Evolutionary conservation across 805 yeast species (phyloP), one percentile per base, ranked within the genome.

Genomic region (Lachancea thermotolerans): DNA sequence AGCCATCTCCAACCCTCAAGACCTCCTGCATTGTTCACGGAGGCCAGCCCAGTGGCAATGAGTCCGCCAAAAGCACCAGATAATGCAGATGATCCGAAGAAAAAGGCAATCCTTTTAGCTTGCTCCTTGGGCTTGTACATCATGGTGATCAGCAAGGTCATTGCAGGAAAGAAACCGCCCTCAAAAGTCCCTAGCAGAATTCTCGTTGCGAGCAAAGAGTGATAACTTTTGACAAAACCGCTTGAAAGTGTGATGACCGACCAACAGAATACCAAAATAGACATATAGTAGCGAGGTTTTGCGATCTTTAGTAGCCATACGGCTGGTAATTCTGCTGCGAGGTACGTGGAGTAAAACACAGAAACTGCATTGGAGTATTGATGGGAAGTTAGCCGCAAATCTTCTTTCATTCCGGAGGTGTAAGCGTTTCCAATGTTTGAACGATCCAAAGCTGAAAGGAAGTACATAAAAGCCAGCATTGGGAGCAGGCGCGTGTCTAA

Each of bases 371-470:
- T 62, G 2, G 66, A 58, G 49, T 52, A 49, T 32, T 54, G 51
- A 52, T 76, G 75, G 10, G 81, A 80, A 36, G 66, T 54, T 69
- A 82, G 70, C 3, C 67, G 65, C 37, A 78, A 64, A 30, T 67
- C 77, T 53, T 72, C 77, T 49, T 71, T 62, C 74, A 81, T 69
- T 9, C 82, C 81, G 17, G 78, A 69, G 29, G 76, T 76, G 51
- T 78, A 80, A 1, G 85, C 85, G 53, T 78, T 77, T 44, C 73
- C 70, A 41, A 80, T 60, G 58, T 81, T 81, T 30, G 78, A 62
- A 48, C 72, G 75, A 55, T 81, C 86, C 47, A 81, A 59, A 49
- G 62, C 58, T 1, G 70, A 62, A 16, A 67, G 50, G 37, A 68
- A 64, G 49, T 67, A 68, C 51, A 65, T 56, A 39, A 56, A 43